Evolutionary conservation across 2,329 filamentous ascomycete genomes (phyloP), one percentile per base, ranked within the genome.

Genomic region (Fusarium cyanostomum): DNA sequence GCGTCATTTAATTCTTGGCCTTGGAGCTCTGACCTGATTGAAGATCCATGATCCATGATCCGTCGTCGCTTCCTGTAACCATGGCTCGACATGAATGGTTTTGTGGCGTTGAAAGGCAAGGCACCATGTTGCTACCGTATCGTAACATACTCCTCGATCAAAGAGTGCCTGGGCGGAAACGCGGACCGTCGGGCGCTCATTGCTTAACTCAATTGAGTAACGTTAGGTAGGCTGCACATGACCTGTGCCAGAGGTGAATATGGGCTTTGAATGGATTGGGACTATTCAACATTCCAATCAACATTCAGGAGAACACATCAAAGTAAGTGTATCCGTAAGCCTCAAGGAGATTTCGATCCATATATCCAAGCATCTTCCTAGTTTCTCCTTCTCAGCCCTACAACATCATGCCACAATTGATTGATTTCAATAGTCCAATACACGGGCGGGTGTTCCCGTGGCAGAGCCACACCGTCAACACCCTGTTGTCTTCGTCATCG

Each of bases 401-500:
- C 26, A 15, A 39, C 24, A 45, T 7, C 18, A 15, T 13, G 12
- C 16, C 18, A 13, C 21, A 31, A 16, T 46, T 34, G 42, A 43
- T 56, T 41, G 41, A 52, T 31, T 35, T 33, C 34, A 28, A 42
- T 21, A 6, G 27, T n/a, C 18, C 33, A 21, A 21, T 21, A n/a
- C 26, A 41, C 8, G 46, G 15, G 27, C 43, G 56, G 56, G 33
- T 45, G 21, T 50, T 50, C 45, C 50, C 52, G 52, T 18, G 21
- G 21, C 15, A 33, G 46, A 27, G 37, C 30, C 45, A 49, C 45
- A 39, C 46, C 34, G 28, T 27, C 35, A 28, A 26, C 24, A 50
- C 37, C 15, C 38, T 39, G 21, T 15, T 18, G 31, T 38, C 43
- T 64, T 64, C 43, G 62, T 59, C 52, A 65, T 60, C 52, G 52